phyloP scores from a whole-genome alignment of 441 rosid genomes.

The Adansonia rubrostipa region DNA sequence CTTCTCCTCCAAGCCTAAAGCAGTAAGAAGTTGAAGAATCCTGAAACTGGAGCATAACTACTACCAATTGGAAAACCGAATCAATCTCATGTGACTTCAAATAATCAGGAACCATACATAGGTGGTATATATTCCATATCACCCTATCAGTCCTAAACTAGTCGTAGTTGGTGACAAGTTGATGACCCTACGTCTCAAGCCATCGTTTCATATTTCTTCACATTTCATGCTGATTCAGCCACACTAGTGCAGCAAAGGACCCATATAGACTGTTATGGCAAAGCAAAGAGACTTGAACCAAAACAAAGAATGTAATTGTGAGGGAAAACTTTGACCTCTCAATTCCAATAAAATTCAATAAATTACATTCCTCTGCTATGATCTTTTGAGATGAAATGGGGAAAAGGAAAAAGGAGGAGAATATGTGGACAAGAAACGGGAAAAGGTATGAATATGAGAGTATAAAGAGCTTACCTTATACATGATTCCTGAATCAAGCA shows the following conservation, averaged over 20 bases:
- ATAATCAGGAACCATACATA: background rate
- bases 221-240: background rate
- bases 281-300: background rate
- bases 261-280: background rate
- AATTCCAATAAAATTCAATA: background rate
- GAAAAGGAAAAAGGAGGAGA: background rate
- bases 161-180: slow-evolving; percentile 4
- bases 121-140: slow-evolving; percentile 6
- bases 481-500: slow-evolving; percentile 83
- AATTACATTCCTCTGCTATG: background rate
- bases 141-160: background rate
- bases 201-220: background rate
- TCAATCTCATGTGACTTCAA: background rate
- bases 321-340: background rate
- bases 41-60: slow-evolving; percentile 3
- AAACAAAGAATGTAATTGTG: background rate
- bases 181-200: slow-evolving; percentile 1
- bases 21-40: background rate
- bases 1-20: background rate
- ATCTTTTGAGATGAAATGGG: background rate
- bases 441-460: background rate
- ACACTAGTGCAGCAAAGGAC: background rate
- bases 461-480: slow-evolving; percentile 48
- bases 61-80: background rate
- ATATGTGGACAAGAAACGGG: background rate